Base-by-base conservation (phyloP, 1,284 basidiomycete genomes). In the Trametes versicolor region DNA sequence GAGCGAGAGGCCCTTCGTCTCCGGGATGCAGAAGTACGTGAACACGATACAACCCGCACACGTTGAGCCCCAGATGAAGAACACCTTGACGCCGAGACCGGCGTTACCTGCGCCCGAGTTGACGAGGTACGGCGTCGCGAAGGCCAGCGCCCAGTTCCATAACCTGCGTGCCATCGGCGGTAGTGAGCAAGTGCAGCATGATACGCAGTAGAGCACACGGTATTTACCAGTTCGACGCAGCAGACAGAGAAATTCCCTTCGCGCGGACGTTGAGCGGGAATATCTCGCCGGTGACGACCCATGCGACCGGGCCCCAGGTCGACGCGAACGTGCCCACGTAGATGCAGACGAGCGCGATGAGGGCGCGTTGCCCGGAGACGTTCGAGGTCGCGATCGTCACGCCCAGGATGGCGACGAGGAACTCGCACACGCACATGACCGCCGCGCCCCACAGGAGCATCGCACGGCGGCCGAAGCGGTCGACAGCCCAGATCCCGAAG, bases 1-100 rank as follows among this genome's bases (percentile, higher is more conserved):
- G 63, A 92, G 84, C 10, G 87, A 88, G 19, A 91, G 80, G 5
- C 88, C 89, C 76, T 89, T 89, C 58, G 87, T 90, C 82, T 93
- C 91, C 58, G 90, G 90, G 57, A 95, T 79, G 76, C 86, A 87
- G 84, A 94, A 88, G 83, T 89, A 93, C 21, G 90, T 86, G 82
- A 93, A 94, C 73, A 93, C 65, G 76, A 89, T 78, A 76, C 88
- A 90, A 73, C 85, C 83, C 60, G 84, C 76, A 76, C 90, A 93
- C 25, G 87, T 89, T 56, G 87, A 81, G 60, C 93, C 93, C 94
- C 94, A 96, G 76, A 97, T 83, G 83, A 94, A 96, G 88, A 96
- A 96, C 71, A 96, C 94, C 77, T 92, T 94, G 58, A 86, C 84
- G 54, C 86, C 82, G 15, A 78, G 72, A 49, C 67, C 63, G 12